Percentiles rank a stretch among this genome's conserved stretches.
These are phyloP conservation scores for Colletotrichum costaricense DNA, from an alignment of 2,329 filamentous ascomycete species.

Conservation along the genomic window DNA sequence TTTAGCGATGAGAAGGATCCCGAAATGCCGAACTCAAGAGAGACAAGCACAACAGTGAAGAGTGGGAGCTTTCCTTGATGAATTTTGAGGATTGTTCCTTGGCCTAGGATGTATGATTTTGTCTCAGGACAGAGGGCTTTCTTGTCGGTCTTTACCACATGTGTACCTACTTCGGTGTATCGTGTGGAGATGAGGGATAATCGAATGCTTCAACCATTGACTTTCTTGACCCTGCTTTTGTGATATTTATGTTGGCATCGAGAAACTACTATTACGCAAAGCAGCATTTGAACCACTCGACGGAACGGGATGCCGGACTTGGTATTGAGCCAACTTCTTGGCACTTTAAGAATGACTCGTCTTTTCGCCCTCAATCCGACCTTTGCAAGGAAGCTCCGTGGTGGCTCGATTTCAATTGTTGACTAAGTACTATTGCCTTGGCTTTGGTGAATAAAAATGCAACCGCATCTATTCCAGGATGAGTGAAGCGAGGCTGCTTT, in stretches of 20 bases:
- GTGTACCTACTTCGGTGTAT: neutral
- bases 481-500: neutral
- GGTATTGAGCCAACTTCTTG: neutral
- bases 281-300: neutral
- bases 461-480: neutral
- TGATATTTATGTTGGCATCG: neutral
- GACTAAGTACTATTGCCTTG: slow-evolving; percentile 2
- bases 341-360: slow-evolving; percentile 9
- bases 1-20: neutral
- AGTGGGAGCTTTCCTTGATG: neutral
- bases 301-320: neutral
- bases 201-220: neutral
- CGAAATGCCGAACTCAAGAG: neutral
- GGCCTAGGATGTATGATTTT: neutral
- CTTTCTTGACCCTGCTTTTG: neutral
- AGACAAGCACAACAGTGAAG: rapidly evolving
- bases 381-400: neutral
- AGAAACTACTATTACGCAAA: neutral
- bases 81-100: too few species aligned
- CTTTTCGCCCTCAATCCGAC: neutral
- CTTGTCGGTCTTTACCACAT: neutral
- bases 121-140: neutral
- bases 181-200: neutral
- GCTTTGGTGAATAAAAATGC: neutral
- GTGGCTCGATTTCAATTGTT: neutral